Conservation (phyloP, 495 filamentous ascomycete genomes). For the Hypoxylon cercidicola region DNA sequence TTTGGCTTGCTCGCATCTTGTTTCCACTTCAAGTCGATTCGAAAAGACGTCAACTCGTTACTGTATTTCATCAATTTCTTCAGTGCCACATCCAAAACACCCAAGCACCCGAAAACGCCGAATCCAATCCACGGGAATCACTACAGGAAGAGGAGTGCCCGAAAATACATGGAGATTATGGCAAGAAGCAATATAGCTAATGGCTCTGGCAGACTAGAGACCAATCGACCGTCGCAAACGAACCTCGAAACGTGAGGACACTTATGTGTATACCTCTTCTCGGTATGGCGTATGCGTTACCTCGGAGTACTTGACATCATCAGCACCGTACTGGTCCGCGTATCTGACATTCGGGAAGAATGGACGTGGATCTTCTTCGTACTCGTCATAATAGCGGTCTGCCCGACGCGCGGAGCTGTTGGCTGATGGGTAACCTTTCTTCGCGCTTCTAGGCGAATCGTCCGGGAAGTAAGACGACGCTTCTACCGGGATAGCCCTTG, state of each 20-base stretch:
- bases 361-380: constrained; percentile 26
- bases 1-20: constrained; percentile 21
- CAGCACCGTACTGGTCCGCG: constrained; percentile 21
- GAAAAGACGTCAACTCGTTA: constrained; percentile 46
- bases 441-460: constrained; percentile 31
- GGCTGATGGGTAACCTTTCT: constrained; percentile 31
- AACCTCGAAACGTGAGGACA: not conserved
- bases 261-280: constrained; percentile 21
- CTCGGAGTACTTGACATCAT: constrained; percentile 25
- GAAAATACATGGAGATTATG: constrained; percentile 32
- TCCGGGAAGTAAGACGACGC: constrained; percentile 30
- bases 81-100: constrained; percentile 22
- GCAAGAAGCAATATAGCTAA: constrained; percentile 6
- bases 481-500: constrained; percentile 32
- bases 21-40: constrained; percentile 20
- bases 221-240: not conserved
- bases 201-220: not conserved
- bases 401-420: constrained; percentile 40
- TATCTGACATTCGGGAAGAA: constrained; percentile 38
- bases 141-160: constrained; percentile 13
- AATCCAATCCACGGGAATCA: constrained; percentile 17
- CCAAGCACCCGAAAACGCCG: constrained; percentile 37
- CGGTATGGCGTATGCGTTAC: constrained; percentile 22
- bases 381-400: constrained; percentile 33
- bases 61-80: constrained; percentile 46